Conservation (phyloP, 345 rosid species). For the Salix arbutifolia region DNA sequence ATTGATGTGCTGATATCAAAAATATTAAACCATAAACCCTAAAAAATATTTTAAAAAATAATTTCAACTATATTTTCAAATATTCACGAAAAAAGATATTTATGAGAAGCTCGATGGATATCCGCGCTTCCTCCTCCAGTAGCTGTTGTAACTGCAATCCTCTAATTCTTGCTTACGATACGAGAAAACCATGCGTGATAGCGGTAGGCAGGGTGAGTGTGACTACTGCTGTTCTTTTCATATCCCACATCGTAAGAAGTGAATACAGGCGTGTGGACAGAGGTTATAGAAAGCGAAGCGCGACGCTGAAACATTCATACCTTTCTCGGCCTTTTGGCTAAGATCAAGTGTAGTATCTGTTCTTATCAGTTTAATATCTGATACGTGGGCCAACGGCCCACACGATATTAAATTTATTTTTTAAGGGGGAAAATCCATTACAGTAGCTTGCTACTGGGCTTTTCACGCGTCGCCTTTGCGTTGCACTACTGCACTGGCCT, state of each 20-base stretch:
- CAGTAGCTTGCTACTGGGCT: constrained; percentile 18
- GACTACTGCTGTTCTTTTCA: not conserved
- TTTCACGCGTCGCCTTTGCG: constrained; percentile 5
- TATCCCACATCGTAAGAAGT: not conserved
- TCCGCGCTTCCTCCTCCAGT: too few species aligned
- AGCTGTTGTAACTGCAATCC: too few species aligned
- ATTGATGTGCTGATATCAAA: too few species aligned
- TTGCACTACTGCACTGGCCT: constrained; percentile 14
- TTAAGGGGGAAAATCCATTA: not conserved
- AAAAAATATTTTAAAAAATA: too few species aligned
- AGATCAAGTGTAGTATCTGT: constrained; percentile 34
- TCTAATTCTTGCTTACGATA: not conserved
- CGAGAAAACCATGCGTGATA: not conserved
- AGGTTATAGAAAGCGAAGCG: not conserved
- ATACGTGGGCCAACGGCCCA: not conserved
- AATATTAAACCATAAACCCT: too few species aligned
- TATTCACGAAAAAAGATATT: too few species aligned
- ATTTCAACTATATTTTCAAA: too few species aligned
- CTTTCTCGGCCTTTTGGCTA: constrained; percentile 72
- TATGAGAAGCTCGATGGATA: too few species aligned
- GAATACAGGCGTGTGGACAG: not conserved
- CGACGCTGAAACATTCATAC: not conserved
- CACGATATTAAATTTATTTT: constrained; percentile 18
- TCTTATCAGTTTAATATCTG: constrained; percentile 17
- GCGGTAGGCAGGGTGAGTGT: not conserved